Evolutionary conservation across 179 eudicot species (phyloP).

Genomic region (Beta lomatogona): DNA sequence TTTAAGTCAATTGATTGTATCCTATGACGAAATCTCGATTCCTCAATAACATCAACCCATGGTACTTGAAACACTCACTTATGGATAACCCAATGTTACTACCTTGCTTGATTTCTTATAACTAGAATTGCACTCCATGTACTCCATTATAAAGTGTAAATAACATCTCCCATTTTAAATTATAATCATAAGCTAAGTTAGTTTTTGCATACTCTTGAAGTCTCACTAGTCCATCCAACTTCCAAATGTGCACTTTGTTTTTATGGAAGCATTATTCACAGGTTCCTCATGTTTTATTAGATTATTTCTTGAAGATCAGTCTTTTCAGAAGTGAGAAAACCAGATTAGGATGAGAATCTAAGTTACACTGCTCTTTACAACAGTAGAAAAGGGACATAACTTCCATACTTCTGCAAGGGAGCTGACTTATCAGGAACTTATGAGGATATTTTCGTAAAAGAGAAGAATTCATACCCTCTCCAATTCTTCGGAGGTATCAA

Average conservation of each 20-base stretch:
- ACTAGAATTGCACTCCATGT: too few species aligned
- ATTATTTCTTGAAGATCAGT: neutral
- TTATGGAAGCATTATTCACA: neutral
- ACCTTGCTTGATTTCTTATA: too few species aligned
- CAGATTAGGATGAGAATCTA: neutral
- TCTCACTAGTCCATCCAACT: neutral
- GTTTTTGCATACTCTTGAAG: neutral
- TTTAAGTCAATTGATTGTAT: too few species aligned
- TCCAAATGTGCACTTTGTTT: neutral
- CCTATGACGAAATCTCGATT: too few species aligned
- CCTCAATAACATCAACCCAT: too few species aligned
- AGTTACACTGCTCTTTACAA: neutral
- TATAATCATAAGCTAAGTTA: neutral
- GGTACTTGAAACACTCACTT: too few species aligned
- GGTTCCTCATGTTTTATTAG: neutral
- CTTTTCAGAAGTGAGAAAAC: neutral
- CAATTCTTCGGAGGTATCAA: conserved; percentile 85
- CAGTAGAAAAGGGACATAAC: neutral
- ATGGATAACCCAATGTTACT: too few species aligned
- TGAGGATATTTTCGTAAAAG: neutral
- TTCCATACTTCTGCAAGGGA: neutral
- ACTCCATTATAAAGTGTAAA: too few species aligned
- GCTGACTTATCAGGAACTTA: neutral
- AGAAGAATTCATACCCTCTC: conserved; percentile 59
- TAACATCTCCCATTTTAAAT: neutral